Evolutionary conservation across 1,284 basidiomycete genomes (phyloP).

Genomic region (Boletus smithii): DNA sequence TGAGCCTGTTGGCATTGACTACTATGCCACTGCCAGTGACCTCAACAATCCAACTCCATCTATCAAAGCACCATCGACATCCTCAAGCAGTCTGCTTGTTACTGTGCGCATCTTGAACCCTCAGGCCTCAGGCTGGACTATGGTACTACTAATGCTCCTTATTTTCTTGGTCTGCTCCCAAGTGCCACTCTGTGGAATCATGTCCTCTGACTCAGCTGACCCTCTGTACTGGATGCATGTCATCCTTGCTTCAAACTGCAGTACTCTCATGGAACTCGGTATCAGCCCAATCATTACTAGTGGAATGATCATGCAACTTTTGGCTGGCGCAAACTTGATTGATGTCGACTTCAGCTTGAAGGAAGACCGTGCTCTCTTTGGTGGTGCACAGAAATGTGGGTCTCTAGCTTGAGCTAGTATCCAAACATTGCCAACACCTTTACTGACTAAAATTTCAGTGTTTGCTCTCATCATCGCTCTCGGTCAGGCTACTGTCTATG

Average conservation of each 20-base stretch:
- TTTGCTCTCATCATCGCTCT: conserved; percentile 96
- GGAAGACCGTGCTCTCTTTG: conserved; percentile 95
- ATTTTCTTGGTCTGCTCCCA: conserved; percentile 98
- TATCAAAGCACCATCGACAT: too few relatives aligned
- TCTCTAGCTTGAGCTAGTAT: neutral
- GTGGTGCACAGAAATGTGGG: conserved; percentile 95
- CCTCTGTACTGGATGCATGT: conserved; percentile 99
- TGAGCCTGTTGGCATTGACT: too few relatives aligned
- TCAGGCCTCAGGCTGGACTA: too few relatives aligned
- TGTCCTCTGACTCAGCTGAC: conserved; percentile 96
- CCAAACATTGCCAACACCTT: neutral
- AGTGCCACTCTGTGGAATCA: conserved; percentile 95
- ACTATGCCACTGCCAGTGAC: too few relatives aligned
- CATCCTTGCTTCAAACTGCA: conserved; percentile 96
- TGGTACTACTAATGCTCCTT: conserved; percentile 92
- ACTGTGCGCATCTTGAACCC: too few relatives aligned
- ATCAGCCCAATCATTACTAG: conserved; percentile 97
- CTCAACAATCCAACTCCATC: too few relatives aligned
- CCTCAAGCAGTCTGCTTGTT: too few relatives aligned
- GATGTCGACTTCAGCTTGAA: conserved; percentile 97
- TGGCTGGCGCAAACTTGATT: conserved; percentile 95
- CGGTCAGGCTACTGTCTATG: conserved; percentile 96
- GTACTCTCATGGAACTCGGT: conserved; percentile 98
- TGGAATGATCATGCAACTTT: conserved; percentile 99
- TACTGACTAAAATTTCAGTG: conserved; percentile 47